Conservation (phyloP, 805 yeast genomes). For the Yarrowia sp. region DNA sequence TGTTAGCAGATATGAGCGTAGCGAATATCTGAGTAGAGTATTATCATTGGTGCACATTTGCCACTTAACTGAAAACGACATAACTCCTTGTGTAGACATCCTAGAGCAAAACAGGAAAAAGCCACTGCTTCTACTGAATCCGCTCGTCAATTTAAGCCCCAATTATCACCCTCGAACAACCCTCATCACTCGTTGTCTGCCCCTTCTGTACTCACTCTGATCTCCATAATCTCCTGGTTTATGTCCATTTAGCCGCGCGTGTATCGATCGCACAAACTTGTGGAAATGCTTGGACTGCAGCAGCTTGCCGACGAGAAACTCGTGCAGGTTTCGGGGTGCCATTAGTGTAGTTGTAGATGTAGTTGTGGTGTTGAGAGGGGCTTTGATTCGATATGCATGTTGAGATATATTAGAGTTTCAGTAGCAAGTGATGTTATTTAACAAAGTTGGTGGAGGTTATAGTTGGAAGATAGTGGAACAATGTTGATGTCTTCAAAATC, state of each 20-base stretch:
- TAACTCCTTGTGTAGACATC: too few relatives aligned
- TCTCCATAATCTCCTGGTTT: slow-evolving; percentile 4
- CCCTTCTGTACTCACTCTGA: slow-evolving; percentile 4
- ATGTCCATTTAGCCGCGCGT: slow-evolving; percentile 7
- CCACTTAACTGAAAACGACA: too few relatives aligned
- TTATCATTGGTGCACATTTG: too few relatives aligned
- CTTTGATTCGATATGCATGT: too few relatives aligned
- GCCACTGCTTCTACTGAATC: too few relatives aligned
- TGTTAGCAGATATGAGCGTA: background rate
- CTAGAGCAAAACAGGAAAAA: too few relatives aligned
- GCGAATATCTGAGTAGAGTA: background rate
- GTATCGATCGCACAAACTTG: slow-evolving; percentile 21
- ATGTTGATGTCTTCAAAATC: too few relatives aligned
- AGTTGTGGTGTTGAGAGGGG: background rate
- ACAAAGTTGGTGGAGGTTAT: too few relatives aligned
- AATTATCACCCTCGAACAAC: background rate
- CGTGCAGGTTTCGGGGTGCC: slow-evolving; percentile 18
- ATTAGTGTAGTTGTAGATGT: background rate
- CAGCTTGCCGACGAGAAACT: slow-evolving; percentile 13
- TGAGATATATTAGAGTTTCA: too few relatives aligned
- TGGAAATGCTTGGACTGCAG: slow-evolving; percentile 18
- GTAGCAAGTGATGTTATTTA: too few relatives aligned
- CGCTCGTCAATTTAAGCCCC: too few relatives aligned
- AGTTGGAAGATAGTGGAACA: too few relatives aligned
- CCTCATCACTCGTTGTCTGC: background rate